Base-by-base conservation (phyloP, 805 yeast genomes). In the Wickerhamomyces bisporus region DNA sequence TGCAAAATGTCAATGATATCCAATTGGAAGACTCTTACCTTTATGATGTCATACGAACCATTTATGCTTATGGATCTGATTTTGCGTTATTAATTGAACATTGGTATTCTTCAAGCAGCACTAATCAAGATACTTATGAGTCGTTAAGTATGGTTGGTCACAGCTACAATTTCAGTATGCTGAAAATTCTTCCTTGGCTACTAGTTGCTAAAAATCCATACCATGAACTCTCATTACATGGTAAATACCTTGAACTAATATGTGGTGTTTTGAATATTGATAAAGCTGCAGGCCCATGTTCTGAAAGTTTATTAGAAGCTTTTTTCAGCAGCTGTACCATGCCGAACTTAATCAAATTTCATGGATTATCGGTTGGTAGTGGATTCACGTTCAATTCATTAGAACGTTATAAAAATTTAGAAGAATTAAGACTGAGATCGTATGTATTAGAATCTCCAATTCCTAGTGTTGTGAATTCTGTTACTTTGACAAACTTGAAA, bases 61-160 rank as follows among this genome's bases (percentile, higher is more conserved):
- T 40, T 5, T 40, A 29, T 29, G 16, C 34, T n/a, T 27, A 40
- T 26, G 39, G 15, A 2, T 32, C 43, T 13, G 43, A 40, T 40
- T 15, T 35, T 10, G 43, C 36, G 3, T 11, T 40, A 7, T 17
- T 40, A 6, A 26, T 36, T 4, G 36, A 30, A 12, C 33, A 20
- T 6, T 27, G 34, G 19, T 27, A 21, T 20, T 32, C 34, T 3
- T 30, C 20, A 7, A n/a, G 33, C 16, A 9, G 32, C 12, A 12
- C 15, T 17, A 16, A 18, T n/a, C 4, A 30, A 29, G 19, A 14
- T 19, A 3, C 16, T 13, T 33, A 30, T 24, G 35, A 34, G 6
- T 12, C 35, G 5, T 18, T 36, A 4, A 18, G 16, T 15, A 13
- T 40, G 3, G 34, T 30, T 16, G 31, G 36, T 7, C 38, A 35